A percentile compares a stretch with the other conserved stretches of the same genome.
Conservation (phyloP, 306 rosid species). For the Malus fusca region DNA sequence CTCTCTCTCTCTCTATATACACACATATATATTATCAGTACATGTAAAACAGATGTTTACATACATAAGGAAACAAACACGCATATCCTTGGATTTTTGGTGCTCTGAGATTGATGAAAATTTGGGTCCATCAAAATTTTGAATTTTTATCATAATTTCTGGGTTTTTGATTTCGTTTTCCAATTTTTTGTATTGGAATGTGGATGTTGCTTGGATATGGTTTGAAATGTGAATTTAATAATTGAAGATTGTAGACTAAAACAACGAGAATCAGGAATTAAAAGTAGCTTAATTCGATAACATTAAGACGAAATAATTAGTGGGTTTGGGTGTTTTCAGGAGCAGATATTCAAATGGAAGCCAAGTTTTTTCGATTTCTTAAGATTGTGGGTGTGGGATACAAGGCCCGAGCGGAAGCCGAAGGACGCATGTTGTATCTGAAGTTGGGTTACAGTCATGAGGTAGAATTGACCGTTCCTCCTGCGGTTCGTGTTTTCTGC, state of each 20-base stretch:
- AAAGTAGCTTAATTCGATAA: neutral
- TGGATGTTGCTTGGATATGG: neutral
- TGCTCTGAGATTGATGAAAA: neutral
- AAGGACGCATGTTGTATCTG: slow-evolving; percentile 59
- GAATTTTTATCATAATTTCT: neutral
- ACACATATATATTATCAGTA: neutral
- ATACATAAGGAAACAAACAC: no score
- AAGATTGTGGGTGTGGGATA: slow-evolving; percentile 90
- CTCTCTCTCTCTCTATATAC: neutral
- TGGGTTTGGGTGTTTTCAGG: neutral
- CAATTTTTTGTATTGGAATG: neutral
- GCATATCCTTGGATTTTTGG: neutral
- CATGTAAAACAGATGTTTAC: neutral
- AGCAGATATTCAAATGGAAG: slow-evolving; percentile 39
- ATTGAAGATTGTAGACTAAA: neutral
- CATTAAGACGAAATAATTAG: neutral
- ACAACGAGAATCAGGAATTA: neutral
- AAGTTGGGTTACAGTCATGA: slow-evolving; percentile 90
- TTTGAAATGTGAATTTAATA: neutral
- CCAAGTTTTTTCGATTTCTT: slow-evolving; percentile 62
- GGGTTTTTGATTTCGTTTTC: neutral
- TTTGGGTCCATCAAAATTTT: neutral
- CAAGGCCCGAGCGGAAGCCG: slow-evolving; percentile 84
- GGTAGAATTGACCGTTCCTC: slow-evolving; percentile 66
- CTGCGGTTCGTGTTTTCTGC: slow-evolving; percentile 83